phyloP scores from a whole-genome alignment of 768 basidiomycete genomes.

The Tulasnella sp. region DNA sequence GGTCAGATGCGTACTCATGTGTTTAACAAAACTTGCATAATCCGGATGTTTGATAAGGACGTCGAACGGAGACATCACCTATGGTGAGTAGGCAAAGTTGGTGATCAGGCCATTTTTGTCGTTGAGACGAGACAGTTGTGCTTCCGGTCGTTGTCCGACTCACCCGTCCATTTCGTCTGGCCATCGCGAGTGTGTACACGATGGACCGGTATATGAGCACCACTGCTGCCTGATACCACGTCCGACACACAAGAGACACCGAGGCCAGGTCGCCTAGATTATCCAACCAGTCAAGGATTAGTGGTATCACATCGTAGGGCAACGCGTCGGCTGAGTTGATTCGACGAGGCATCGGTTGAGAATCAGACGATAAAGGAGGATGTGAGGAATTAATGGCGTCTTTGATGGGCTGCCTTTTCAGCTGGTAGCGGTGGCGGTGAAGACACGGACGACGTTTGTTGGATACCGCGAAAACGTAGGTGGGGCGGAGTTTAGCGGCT shows the following conservation, averaged over 20 bases:
- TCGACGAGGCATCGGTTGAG: neutral
- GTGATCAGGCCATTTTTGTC: too few species aligned
- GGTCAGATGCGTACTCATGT: neutral
- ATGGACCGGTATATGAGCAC: neutral
- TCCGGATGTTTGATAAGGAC: conserved; percentile 1
- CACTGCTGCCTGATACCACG: conserved; percentile 1
- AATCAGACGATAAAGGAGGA: neutral
- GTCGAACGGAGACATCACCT: conserved; percentile 14
- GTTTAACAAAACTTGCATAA: conserved; percentile 2
- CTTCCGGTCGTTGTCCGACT: neutral
- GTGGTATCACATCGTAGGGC: conserved; percentile 10
- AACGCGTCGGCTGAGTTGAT: conserved; percentile 10
- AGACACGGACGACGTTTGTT: too few species aligned
- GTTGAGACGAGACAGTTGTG: too few species aligned
- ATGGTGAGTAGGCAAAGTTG: neutral
- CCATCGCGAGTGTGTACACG: neutral
- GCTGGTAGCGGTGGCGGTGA: too few species aligned
- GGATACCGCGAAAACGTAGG: too few species aligned
- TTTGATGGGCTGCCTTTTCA: too few species aligned
- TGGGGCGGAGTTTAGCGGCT: too few species aligned
- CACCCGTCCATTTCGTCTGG: conserved; percentile 11
- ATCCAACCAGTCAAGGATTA: neutral
- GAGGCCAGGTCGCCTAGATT: conserved; percentile 6
- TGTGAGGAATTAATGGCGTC: too few species aligned
- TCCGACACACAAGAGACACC: neutral